Conservation (phyloP, 2,329 filamentous ascomycete species). For the Fusarium ambrosium region DNA sequence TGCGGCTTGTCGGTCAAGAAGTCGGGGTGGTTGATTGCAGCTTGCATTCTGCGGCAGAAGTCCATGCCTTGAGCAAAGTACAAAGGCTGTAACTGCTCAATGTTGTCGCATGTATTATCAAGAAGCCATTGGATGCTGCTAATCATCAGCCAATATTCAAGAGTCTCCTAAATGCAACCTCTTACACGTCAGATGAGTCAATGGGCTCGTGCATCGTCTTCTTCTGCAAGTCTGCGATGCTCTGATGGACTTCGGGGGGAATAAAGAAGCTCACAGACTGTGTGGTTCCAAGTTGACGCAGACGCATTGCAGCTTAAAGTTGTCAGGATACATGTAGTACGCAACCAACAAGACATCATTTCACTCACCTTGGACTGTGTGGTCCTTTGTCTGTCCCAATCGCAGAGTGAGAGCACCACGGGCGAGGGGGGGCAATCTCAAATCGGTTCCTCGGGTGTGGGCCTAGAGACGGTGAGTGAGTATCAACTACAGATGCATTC, state of each 20-base stretch:
- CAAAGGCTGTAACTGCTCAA: conserved; percentile 70
- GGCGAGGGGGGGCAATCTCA: conserved; percentile 64
- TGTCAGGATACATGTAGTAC: conserved; percentile 3
- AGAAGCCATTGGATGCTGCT: conserved; percentile 66
- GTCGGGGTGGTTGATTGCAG: conserved; percentile 57
- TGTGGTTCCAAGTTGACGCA: conserved; percentile 68
- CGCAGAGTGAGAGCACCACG: conserved; percentile 69
- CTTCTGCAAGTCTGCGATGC: conserved; percentile 63
- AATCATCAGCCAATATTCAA: conserved; percentile 15
- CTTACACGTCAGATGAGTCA: conserved; percentile 51
- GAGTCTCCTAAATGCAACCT: fast-evolving
- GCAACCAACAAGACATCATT: no score
- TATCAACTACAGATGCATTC: not conserved
- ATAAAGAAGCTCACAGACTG: conserved; percentile 69
- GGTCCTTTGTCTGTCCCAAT: conserved; percentile 70
- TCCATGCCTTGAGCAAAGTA: conserved; percentile 72
- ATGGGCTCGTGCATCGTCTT: conserved; percentile 41
- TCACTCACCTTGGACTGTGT: conserved; percentile 62
- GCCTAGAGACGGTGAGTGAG: conserved; percentile 31
- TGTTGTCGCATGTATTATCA: conserved; percentile 70
- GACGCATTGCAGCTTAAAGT: conserved; percentile 69
- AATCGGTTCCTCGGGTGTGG: conserved; percentile 63
- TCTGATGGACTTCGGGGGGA: conserved; percentile 72
- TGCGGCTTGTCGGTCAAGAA: conserved; percentile 57
- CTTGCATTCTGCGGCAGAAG: conserved; percentile 69